Conservation (phyloP, 2,329 filamentous ascomycete species). For the Tolypocladium ophioglossoides region DNA sequence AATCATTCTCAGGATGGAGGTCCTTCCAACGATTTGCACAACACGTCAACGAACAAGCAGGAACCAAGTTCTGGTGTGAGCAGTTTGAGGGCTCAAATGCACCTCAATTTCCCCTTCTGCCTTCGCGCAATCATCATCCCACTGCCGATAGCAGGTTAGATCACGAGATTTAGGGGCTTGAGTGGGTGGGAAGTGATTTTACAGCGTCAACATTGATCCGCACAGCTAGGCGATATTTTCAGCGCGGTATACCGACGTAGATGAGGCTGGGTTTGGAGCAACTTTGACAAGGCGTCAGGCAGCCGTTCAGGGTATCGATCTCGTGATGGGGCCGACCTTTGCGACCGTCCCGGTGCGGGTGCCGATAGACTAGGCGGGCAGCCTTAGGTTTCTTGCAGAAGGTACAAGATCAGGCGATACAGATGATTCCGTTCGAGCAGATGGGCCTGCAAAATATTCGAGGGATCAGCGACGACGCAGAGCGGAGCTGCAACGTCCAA, state of each 20-base stretch:
- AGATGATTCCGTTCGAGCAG: not conserved
- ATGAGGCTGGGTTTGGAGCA: not conserved
- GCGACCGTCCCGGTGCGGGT: not conserved
- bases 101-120: not conserved
- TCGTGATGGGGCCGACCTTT: not conserved
- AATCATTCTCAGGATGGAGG: not conserved
- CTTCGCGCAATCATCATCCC: not conserved
- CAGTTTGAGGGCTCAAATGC: no score
- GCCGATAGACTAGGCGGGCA: not conserved
- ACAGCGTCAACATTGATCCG: not conserved
- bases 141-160: not conserved
- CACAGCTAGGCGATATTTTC: not conserved
- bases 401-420: not conserved
- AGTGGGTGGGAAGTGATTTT: not conserved
- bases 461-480: not conserved
- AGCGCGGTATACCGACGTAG: not conserved
- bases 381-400: not conserved
- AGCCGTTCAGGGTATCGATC: not conserved
- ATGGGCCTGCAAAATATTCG: not conserved
- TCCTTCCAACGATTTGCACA: not conserved
- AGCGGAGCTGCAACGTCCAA: not conserved
- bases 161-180: not conserved
- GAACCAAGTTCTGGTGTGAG: no score
- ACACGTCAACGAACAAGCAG: not conserved
- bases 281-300: not conserved